Percentiles rank a stretch among this genome's conserved stretches.
phyloP scores from a whole-genome alignment of 805 yeast species.

The Spathaspora passalidarum region DNA sequence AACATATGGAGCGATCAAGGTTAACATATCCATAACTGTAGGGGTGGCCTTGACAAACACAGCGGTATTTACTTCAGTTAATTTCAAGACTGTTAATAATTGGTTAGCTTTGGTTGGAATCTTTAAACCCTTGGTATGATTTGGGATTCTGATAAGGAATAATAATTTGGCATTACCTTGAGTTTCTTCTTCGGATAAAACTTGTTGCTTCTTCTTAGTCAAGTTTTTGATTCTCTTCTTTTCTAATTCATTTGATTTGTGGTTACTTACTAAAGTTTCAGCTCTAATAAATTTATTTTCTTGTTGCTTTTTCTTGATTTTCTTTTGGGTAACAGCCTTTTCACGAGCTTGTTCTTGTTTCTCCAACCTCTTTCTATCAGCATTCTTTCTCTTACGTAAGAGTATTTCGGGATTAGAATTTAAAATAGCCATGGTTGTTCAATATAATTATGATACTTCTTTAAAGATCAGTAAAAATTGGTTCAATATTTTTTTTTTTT shows the following conservation, averaged over 20 bases:
- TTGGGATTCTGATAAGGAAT: slow-evolving; percentile 65
- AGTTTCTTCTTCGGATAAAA: slow-evolving; percentile 46
- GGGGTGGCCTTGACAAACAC: slow-evolving; percentile 66
- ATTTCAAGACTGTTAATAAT: slow-evolving; percentile 58
- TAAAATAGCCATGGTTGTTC: slow-evolving; percentile 39
- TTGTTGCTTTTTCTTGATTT: slow-evolving; percentile 39
- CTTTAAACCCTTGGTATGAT: slow-evolving; percentile 55
- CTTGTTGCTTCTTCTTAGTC: slow-evolving; percentile 54
- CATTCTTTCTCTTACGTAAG: slow-evolving; percentile 74
- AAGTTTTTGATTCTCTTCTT: slow-evolving; percentile 64
- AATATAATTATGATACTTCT: neutral
- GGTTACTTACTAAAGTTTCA: slow-evolving; percentile 67
- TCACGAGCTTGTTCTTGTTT: slow-evolving; percentile 64
- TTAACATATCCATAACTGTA: slow-evolving; percentile 59
- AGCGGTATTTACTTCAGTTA: slow-evolving; percentile 60
- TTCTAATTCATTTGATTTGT: slow-evolving; percentile 65
- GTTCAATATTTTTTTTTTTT: neutral
- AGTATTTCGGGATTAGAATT: slow-evolving; percentile 76
- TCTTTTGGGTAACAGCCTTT: slow-evolving; percentile 45
- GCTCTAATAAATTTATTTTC: slow-evolving; percentile 65
- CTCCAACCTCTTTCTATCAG: slow-evolving; percentile 68
- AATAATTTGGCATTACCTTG: slow-evolving; percentile 49
- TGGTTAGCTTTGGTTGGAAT: slow-evolving; percentile 64
- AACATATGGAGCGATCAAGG: slow-evolving; percentile 68
- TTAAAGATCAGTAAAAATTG: neutral